Evolutionary conservation across 2,329 filamentous ascomycete species (phyloP).

Genomic region (Periglandula ipomoeae): DNA sequence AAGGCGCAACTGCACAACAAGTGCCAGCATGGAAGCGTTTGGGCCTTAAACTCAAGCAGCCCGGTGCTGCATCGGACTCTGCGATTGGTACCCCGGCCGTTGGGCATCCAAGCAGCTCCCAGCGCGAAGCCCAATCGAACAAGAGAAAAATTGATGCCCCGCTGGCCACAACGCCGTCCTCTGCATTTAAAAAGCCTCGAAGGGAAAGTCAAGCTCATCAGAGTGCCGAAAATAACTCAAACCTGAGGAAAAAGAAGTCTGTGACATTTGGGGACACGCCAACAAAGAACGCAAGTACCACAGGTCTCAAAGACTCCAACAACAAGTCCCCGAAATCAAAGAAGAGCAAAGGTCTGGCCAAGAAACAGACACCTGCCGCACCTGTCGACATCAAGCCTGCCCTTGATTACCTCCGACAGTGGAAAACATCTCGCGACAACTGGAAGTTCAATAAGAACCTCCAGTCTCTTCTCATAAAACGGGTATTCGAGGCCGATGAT

Average conservation of each 20-base stretch:
- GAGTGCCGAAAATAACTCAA: constrained; percentile 16
- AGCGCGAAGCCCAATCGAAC: constrained; percentile 21
- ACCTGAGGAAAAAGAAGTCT: constrained; percentile 34
- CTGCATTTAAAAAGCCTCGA: constrained; percentile 25
- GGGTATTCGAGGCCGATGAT: constrained; percentile 62
- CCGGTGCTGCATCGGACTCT: constrained; percentile 22
- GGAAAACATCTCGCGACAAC: constrained; percentile 55
- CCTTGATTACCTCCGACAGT: constrained; percentile 68
- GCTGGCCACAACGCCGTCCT: constrained; percentile 19
- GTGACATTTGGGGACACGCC: constrained; percentile 39
- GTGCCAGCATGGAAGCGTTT: constrained; percentile 53
- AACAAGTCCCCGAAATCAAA: constrained; percentile 25
- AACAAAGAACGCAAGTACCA: constrained; percentile 22
- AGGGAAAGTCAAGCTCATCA: constrained; percentile 16
- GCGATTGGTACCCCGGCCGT: constrained; percentile 21
- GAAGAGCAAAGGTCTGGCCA: constrained; percentile 28
- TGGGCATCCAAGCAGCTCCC: constrained; percentile 28
- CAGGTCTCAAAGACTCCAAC: constrained; percentile 12
- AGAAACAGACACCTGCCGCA: constrained; percentile 29
- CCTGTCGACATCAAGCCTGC: constrained; percentile 48
- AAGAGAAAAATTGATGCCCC: constrained; percentile 32
- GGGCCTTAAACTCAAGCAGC: constrained; percentile 51
- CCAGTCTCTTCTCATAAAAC: constrained; percentile 76
- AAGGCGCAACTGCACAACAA: constrained; percentile 34
- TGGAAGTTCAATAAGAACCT: constrained; percentile 98